Conservation (phyloP, 257 asterid species). For the Linderniella brevidens region DNA sequence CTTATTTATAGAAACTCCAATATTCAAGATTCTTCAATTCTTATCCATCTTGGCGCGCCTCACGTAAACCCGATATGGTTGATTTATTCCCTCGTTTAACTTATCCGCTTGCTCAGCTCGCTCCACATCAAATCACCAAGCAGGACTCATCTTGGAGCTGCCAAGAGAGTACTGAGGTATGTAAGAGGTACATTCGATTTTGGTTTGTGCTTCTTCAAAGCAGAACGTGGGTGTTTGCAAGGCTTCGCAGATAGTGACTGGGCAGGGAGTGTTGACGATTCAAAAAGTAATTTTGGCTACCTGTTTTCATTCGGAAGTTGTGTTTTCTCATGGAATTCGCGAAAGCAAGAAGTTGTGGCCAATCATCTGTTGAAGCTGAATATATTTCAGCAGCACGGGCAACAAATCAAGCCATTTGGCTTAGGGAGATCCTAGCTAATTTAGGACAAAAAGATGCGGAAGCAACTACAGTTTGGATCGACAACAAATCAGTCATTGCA, state of each 20-base stretch:
- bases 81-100: no score
- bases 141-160: neutral
- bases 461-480: neutral
- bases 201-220: neutral
- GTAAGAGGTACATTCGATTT: neutral
- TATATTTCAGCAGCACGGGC: neutral
- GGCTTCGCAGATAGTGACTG: neutral
- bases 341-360: neutral
- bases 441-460: neutral
- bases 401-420: conserved; percentile 1
- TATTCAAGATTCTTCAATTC: no score
- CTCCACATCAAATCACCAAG: no score
- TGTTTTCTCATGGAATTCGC: neutral
- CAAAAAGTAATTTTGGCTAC: neutral
- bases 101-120: no score
- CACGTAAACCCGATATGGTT: no score
- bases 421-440: neutral
- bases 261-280: neutral
- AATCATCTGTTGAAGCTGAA: neutral
- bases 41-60: no score
- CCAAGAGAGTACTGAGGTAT: neutral
- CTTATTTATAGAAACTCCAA: no score
- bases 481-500: neutral
- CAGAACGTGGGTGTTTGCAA: neutral
- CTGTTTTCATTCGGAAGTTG: neutral